Base-by-base conservation (phyloP, 176 grass and related monocot genomes). In the Echinochloa phyllopogon region DNA sequence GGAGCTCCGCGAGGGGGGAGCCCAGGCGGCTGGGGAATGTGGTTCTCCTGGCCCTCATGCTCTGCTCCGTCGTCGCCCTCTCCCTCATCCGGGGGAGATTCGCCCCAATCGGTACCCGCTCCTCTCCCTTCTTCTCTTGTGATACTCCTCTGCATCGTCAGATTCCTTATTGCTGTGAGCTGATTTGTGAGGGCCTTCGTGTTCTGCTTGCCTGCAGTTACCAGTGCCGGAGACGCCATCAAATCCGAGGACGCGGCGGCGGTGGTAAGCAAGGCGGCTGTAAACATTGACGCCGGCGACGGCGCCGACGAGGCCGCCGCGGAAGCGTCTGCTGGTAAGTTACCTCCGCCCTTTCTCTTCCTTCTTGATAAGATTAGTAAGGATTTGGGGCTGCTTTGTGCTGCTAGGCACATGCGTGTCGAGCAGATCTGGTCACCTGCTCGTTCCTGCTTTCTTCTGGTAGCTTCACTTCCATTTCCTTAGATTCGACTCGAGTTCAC, bases 51-150 rank as follows among this genome's bases (percentile, higher is more conserved):
- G 87, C 66, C 12, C 67, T 89, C 77, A 87, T 92, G 89, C 84
- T 91, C 72, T 85, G 85, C 76, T 89, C 87, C 53, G 67, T 94
- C 55, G 79, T 86, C 67, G 63, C 88, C 72, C 89, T 94, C 73
- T 85, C 92, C 29, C 62, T 94, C 81, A 71, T 94, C 84, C 64
- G 90, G 81, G 81, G 87, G 6, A 80, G 84, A 38, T 92, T 87
- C 75, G 82, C 71, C 72, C 88, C 89, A 5, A 82, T 81, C 53
- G 77, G 87, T 79, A 83, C 61, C 25, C 21, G 4, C 6, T 2
- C 0, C 14, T 4, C 33, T 27, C 18, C 27, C 10, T 59, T 61
- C 38, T 50, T 65, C 4, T 37, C 15, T 39, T 42, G 27, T 5
- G 8, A 15, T 1, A 48, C 18, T 42, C 6, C 12, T 47, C 5